Evolutionary conservation across 768 basidiomycete genomes (phyloP).

Genomic region (Tephrocybe rancida): DNA sequence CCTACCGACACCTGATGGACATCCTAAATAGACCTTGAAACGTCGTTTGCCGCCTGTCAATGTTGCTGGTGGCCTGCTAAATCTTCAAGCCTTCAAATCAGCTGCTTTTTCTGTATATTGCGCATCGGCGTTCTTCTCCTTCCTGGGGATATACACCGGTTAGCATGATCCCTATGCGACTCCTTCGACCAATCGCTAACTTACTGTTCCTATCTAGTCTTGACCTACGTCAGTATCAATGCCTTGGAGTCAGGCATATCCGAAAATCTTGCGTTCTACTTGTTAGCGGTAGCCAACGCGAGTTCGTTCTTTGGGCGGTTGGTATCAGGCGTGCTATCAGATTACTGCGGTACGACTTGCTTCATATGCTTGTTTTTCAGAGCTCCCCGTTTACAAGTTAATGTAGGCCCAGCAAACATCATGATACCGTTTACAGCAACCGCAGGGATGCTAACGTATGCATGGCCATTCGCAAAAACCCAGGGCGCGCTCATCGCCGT

Average conservation of each 20-base stretch:
- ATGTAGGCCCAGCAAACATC: slow-evolving; percentile 63
- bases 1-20: not conserved
- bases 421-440: slow-evolving; percentile 64
- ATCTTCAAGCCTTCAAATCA: slow-evolving; percentile 52
- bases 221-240: slow-evolving; percentile 69
- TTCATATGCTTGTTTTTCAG: not conserved
- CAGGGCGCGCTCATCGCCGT: slow-evolving; percentile 51
- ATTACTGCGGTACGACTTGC: slow-evolving; percentile 48
- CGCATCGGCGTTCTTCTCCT: slow-evolving; percentile 52
- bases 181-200: slow-evolving; percentile 23
- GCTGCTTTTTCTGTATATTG: slow-evolving; percentile 61
- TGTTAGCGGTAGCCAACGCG: slow-evolving; percentile 70
- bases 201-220: slow-evolving; percentile 46
- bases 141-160: slow-evolving; percentile 75
- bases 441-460: slow-evolving; percentile 61
- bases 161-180: slow-evolving; percentile 15
- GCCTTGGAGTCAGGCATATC: slow-evolving; percentile 52
- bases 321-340: slow-evolving; percentile 52
- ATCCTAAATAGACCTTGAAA: slow-evolving; percentile 34
- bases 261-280: slow-evolving; percentile 58
- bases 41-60: slow-evolving; percentile 59
- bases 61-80: slow-evolving; percentile 59
- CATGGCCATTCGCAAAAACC: slow-evolving; percentile 66
- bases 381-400: not conserved
- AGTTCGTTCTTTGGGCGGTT: slow-evolving; percentile 65